Percentiles rank a stretch among this genome's conserved stretches.
Conservation (phyloP, 371 early-diverging fungal genomes). For the Lichtheimia ornata region DNA sequence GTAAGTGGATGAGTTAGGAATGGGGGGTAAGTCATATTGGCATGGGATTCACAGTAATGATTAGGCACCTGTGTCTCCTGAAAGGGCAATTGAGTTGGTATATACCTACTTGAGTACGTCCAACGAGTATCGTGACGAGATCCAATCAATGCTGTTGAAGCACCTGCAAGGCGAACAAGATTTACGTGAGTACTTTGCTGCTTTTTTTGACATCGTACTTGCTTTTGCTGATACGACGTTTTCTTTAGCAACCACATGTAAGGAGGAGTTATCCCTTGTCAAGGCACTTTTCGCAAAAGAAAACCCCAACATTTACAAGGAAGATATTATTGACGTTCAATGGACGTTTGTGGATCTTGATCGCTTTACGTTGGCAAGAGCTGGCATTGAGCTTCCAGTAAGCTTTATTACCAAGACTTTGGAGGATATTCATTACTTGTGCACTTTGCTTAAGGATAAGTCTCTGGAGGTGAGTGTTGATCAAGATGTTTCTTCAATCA, state of each 20-base stretch:
- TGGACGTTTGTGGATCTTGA: constrained; percentile 39
- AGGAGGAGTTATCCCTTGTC: constrained; percentile 26
- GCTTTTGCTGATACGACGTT: background rate
- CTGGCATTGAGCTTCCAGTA: background rate
- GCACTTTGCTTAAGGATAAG: background rate
- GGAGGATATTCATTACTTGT: background rate
- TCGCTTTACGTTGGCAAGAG: constrained; percentile 11
- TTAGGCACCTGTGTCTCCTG: constrained; percentile 43
- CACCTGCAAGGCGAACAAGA: constrained; percentile 19
- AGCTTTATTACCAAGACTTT: constrained; percentile 3
- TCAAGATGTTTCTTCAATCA: background rate
- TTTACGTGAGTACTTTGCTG: constrained; percentile 11
- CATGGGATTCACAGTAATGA: background rate
- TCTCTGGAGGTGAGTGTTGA: background rate
- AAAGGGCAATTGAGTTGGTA: constrained; percentile 60
- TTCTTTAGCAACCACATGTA: constrained; percentile 19
- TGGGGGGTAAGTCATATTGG: background rate
- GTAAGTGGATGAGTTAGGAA: constrained; percentile 7
- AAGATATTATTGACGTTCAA: constrained; percentile 55
- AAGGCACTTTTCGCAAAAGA: constrained; percentile 54
- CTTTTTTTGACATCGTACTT: background rate
- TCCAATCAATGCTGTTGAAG: constrained; percentile 24
- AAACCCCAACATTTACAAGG: constrained; percentile 57
- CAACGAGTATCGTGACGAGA: constrained; percentile 16
- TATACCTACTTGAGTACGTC: constrained; percentile 38